Evolutionary conservation across 495 filamentous ascomycete species (phyloP).

Genomic region (Xylaria sp.): DNA sequence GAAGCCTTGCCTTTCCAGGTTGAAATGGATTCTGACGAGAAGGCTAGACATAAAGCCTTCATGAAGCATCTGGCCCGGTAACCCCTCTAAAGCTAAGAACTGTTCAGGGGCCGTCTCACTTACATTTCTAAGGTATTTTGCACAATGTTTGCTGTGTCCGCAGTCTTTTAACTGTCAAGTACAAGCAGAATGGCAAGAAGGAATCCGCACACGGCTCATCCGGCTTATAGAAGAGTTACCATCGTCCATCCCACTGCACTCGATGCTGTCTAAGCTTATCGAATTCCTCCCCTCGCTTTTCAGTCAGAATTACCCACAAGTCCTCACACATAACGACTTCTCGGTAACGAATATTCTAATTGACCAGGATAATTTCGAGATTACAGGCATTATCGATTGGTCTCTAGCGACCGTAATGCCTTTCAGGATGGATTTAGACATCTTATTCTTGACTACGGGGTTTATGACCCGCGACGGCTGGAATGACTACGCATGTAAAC

Average conservation of each 20-base stretch:
- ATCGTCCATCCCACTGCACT: slow-evolving; percentile 28
- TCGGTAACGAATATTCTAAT: slow-evolving; percentile 41
- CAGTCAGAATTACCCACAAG: slow-evolving; percentile 38
- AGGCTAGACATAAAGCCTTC: slow-evolving; percentile 35
- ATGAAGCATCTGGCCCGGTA: slow-evolving; percentile 36
- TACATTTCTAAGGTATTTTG: slow-evolving; percentile 39
- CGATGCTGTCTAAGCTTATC: slow-evolving; percentile 34
- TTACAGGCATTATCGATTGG: slow-evolving; percentile 49
- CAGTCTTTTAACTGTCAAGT: slow-evolving; percentile 26
- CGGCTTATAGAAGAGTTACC: slow-evolving; percentile 26
- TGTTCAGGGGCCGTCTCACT: slow-evolving; percentile 25
- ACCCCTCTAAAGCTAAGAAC: slow-evolving; percentile 8
- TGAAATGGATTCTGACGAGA: slow-evolving; percentile 36
- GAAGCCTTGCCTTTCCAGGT: slow-evolving; percentile 35
- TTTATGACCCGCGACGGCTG: slow-evolving; percentile 35
- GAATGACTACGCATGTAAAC: slow-evolving; percentile 9
- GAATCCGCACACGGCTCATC: slow-evolving; percentile 22
- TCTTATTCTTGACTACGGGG: slow-evolving; percentile 38
- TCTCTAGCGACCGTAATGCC: slow-evolving; percentile 40
- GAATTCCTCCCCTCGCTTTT: slow-evolving; percentile 38
- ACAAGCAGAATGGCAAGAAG: slow-evolving; percentile 14
- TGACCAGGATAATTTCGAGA: slow-evolving; percentile 38
- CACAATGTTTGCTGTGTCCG: slow-evolving; percentile 39
- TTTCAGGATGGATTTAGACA: slow-evolving; percentile 43
- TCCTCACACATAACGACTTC: slow-evolving; percentile 45